Evolutionary conservation across 2,329 filamentous ascomycete species (phyloP).

Genomic region (Tolypocladium tropicale): DNA sequence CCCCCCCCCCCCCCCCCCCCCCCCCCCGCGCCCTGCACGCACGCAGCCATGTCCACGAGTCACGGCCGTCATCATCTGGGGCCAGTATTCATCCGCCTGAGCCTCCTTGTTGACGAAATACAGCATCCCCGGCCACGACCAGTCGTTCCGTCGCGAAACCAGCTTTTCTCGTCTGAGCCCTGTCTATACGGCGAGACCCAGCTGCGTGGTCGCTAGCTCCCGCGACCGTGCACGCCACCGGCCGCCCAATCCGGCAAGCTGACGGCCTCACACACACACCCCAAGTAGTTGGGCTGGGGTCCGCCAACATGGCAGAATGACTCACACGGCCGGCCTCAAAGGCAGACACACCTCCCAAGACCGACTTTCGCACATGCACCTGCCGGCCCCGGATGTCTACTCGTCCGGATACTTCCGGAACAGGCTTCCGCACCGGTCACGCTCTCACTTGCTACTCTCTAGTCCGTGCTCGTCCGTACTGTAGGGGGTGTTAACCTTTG

Average conservation of each 20-base stretch:
- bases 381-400: background rate
- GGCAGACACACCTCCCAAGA: background rate
- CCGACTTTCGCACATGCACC: background rate
- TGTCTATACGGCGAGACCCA: background rate
- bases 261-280: conserved; percentile 8
- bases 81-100: no score
- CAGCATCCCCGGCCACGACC: background rate
- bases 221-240: conserved; percentile 8
- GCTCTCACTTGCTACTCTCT: background rate
- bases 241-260: conserved; percentile 14
- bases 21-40: no score
- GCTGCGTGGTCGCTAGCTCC: background rate
- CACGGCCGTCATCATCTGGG: background rate
- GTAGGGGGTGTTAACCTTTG: background rate
- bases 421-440: background rate
- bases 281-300: conserved; percentile 5
- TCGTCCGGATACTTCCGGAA: background rate
- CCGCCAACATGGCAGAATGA: conserved; percentile 11
- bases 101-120: no score
- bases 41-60: background rate
- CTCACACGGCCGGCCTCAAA: conserved; percentile 11
- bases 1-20: no score
- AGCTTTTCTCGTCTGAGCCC: background rate
- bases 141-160: background rate
- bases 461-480: no score